Conservation (phyloP, 352 stramenopile genomes). For the Pythium graminicola region DNA sequence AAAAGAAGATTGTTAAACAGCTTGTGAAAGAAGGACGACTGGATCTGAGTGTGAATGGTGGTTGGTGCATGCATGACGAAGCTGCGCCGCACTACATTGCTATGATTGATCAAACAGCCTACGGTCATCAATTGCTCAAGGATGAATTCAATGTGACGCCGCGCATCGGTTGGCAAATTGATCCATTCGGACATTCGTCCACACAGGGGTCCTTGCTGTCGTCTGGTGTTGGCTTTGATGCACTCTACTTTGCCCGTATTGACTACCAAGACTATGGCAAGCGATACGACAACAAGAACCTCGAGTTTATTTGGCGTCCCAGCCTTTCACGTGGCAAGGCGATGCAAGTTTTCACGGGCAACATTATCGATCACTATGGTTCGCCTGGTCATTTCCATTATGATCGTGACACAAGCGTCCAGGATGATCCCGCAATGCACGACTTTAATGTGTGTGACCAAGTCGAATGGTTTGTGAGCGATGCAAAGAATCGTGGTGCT, state of each 20-base stretch:
- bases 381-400: slow-evolving; percentile 73
- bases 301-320: slow-evolving; percentile 95
- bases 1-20: slow-evolving; percentile 69
- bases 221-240: slow-evolving; percentile 91
- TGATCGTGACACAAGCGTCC: slow-evolving; percentile 64
- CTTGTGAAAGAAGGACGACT: slow-evolving; percentile 90
- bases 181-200: slow-evolving; percentile 93
- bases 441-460: slow-evolving; percentile 85
- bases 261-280: slow-evolving; percentile 95
- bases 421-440: slow-evolving; percentile 81
- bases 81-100: slow-evolving; percentile 93
- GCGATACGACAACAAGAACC: slow-evolving; percentile 76
- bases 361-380: slow-evolving; percentile 83
- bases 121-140: slow-evolving; percentile 93
- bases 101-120: slow-evolving; percentile 98
- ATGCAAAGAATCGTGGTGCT: slow-evolving; percentile 55
- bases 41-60: slow-evolving; percentile 92
- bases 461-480: slow-evolving; percentile 85
- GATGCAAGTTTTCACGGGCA: slow-evolving; percentile 81
- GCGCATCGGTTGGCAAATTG: slow-evolving; percentile 97
- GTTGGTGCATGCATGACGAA: slow-evolving; percentile 99
- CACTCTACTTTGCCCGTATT: slow-evolving; percentile 96
- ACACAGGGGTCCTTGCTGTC: slow-evolving; percentile 92
- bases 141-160: slow-evolving; percentile 92
- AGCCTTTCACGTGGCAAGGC: slow-evolving; percentile 80